Evolutionary conservation across 768 basidiomycete genomes (phyloP), one percentile per base, ranked within the genome.

Genomic region (Amanita thiersii): DNA sequence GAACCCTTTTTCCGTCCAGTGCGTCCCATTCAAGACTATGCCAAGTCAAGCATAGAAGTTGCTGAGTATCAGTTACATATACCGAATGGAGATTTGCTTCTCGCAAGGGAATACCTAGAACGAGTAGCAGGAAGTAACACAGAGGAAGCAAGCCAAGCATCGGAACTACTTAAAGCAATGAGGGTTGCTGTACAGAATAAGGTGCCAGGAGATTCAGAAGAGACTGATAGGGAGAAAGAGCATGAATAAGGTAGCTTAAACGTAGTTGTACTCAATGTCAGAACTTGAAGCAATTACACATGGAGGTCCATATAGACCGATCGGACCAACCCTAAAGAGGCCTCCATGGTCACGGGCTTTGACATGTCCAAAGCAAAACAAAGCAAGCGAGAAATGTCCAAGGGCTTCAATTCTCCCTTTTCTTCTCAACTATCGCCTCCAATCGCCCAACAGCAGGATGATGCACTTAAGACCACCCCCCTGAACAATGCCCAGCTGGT

Each of bases 1-100:
- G n/a, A n/a, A n/a, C 39, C 51, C 34, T 63, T 52, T 44, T 50
- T 53, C 39, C 46, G 46, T 31, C 49, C 58, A 79, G 84, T 69
- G 30, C 80, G 81, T 26, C 77, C 80, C 2, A 70, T 87, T 29
- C 73, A 75, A 47, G 88, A 92, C 51, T 86, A 84, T 57, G 79
- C 88, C 19, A 82, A 78, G 57, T 92, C 88, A n/a, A 76, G 81
- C 49, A 58, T 97, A 37, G 83, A 80, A 50, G 81, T 93, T 24
- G 91, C 91, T 11, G 81, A 85, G 44, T 79, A 85, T 52, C 78
- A 91, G 49, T 70, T 89, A 57, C 59, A 66, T 37, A 68, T 69
- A 28, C 65, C 77, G 33, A 69, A 75, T 39, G 79, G 81, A 18
- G 76, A 88, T 58, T 54, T 88, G n/a, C 51, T 58, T 23, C 64